Base-by-base conservation (phyloP, 306 rosid species). In the Gleditsia sinensis region DNA sequence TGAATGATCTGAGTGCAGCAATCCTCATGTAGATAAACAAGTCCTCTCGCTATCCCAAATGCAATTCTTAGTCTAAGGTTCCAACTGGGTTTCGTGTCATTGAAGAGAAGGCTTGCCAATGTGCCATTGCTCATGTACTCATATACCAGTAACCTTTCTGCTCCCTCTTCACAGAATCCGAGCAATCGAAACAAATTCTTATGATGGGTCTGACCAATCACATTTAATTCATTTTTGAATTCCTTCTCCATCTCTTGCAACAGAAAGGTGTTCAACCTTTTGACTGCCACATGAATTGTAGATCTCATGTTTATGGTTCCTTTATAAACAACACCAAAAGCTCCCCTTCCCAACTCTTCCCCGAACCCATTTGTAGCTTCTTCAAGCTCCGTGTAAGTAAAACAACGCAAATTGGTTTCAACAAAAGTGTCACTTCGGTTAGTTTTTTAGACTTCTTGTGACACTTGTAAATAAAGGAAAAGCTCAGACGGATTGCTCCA, bases 81-180 rank as follows among this genome's bases (percentile, higher is more conserved):
- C 85, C 85, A 82, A 43, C 76, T 72, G 32, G 85, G 82, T 59
- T 60, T 81, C n/a, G 46, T 51, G 5, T 0, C 73, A 33, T 45
- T 43, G 72, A 77, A 82, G 51, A 82, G 69, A 40, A 82, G 64
- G 40, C 56, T 66, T 49, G 85, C 82, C 39, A 82, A 59, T 58
- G 85, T 72, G 9, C 85, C 79, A 67, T 82, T 82, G 68, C 82
- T 58, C 85, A 82, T 82, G 55, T 42, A 82, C 80, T 80, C 83
- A 8, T 74, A 80, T n/a, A 80, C 83, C 3, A 80, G 72, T 20
- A 80, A 11, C 67, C 80, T 32, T 67, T 82, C 82, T 7, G 28
- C 0, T 51, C 63, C 79, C 23, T 57, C 53, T 40, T 67, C 82
- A 27, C 79, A 82, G 11, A 72, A 82, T n/a, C 85, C 85, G 19